Conservation (phyloP, 495 filamentous ascomycete genomes). For the Glarea lozoyensis region DNA sequence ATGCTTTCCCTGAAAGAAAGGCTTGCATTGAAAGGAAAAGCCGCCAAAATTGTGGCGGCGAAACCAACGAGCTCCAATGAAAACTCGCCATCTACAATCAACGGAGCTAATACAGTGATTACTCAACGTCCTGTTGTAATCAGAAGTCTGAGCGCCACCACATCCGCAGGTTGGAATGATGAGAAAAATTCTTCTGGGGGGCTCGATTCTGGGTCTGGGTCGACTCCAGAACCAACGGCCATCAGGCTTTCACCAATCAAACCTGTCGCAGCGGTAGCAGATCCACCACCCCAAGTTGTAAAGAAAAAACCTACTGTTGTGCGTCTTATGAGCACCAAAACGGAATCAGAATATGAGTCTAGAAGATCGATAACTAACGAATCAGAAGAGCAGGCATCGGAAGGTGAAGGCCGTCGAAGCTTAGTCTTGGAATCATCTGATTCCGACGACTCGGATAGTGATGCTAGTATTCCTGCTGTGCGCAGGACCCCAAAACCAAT, state of each 20-base stretch:
- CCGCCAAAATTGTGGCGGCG: slow-evolving; percentile 15
- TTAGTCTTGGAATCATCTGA: background rate
- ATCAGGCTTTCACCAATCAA: background rate
- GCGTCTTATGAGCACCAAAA: slow-evolving; percentile 8
- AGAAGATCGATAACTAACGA: too few relatives aligned
- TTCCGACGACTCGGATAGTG: slow-evolving; percentile 7
- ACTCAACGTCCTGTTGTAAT: background rate
- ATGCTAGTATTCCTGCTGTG: slow-evolving; percentile 15
- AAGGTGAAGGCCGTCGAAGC: background rate
- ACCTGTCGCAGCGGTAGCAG: background rate
- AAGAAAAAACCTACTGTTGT: slow-evolving; percentile 15
- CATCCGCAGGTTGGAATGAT: too few relatives aligned
- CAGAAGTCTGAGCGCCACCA: too few relatives aligned
- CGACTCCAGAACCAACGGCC: background rate
- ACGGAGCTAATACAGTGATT: slow-evolving; percentile 1
- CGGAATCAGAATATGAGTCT: slow-evolving; percentile 6
- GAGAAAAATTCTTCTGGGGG: too few relatives aligned
- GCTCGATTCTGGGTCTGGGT: too few relatives aligned
- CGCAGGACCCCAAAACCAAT: slow-evolving; percentile 1
- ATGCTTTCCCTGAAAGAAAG: slow-evolving; percentile 17
- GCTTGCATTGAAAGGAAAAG: slow-evolving; percentile 16
- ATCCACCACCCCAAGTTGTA: background rate
- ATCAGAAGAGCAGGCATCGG: background rate
- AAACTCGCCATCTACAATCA: background rate
- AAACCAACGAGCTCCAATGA: background rate